phyloP scores from a whole-genome alignment of 306 rosid species.

The Cucumis melo region DNA sequence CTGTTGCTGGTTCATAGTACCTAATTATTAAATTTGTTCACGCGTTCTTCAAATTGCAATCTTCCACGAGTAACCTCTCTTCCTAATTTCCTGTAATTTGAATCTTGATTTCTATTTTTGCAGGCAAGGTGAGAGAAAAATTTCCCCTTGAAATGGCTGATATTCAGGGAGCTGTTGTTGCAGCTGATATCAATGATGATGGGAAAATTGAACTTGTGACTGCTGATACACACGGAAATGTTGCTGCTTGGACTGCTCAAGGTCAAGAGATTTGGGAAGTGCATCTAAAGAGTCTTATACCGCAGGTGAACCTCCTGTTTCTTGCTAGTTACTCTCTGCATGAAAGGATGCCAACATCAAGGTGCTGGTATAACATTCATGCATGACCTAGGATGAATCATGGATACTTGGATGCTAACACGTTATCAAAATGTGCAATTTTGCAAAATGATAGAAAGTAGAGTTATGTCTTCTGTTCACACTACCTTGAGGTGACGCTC shows the following conservation, averaged over 20 bases:
- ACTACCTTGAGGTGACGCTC: not conserved
- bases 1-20: not conserved
- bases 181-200: conserved; percentile 95
- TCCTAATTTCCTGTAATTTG: not conserved
- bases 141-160: conserved; percentile 99
- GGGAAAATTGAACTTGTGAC: conserved; percentile 95
- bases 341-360: not conserved
- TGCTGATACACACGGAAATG: conserved; percentile 83
- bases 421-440: not conserved
- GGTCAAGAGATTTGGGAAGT: conserved; percentile 82
- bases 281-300: conserved; percentile 85
- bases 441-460: not conserved
- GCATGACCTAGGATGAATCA: not conserved
- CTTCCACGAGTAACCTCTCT: not conserved
- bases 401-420: not conserved
- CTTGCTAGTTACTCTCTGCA: not conserved
- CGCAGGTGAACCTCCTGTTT: conserved; percentile 42
- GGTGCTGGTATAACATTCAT: not conserved
- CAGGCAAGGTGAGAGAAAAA: conserved; percentile 82
- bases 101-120: conserved; percentile 17
- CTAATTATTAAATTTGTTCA: not conserved
- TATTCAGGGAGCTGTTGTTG: conserved; percentile 81
- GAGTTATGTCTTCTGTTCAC: not conserved
- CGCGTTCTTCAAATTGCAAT: not conserved
- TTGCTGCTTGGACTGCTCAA: conserved; percentile 90